Conservation (phyloP, 257 asterid species). For the Leptodermis oblonga region DNA sequence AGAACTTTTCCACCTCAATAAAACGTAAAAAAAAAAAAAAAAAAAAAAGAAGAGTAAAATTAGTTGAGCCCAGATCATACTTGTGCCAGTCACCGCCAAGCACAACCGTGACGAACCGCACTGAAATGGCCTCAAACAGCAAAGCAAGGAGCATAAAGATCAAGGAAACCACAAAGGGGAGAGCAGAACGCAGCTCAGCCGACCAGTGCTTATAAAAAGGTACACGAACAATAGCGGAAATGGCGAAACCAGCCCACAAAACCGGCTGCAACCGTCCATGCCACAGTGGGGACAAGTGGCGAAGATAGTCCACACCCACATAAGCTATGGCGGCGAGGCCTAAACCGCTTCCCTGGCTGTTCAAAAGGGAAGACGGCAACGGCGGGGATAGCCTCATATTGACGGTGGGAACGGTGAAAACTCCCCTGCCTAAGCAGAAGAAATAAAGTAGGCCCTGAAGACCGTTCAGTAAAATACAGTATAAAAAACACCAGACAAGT, state of each 20-base stretch:
- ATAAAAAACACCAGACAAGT: neutral
- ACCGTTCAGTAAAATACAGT: neutral
- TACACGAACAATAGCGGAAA: slow-evolving; percentile 66
- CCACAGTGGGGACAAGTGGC: slow-evolving; percentile 85
- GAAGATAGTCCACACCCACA: slow-evolving; percentile 74
- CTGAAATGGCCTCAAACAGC: slow-evolving; percentile 76
- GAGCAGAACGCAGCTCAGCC: slow-evolving; percentile 72
- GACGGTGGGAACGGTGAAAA: neutral
- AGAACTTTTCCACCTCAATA: neutral
- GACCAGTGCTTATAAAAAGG: slow-evolving; percentile 84
- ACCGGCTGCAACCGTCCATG: slow-evolving; percentile 80
- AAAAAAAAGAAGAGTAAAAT: neutral
- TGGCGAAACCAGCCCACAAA: slow-evolving; percentile 63
- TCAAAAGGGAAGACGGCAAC: slow-evolving; percentile 25
- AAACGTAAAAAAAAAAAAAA: too few relatives aligned
- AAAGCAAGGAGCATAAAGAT: slow-evolving; percentile 75
- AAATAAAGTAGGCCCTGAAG: neutral
- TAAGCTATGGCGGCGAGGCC: slow-evolving; percentile 83
- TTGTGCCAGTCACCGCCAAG: slow-evolving; percentile 96
- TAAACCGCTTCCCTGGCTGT: slow-evolving; percentile 40
- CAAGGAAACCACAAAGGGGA: slow-evolving; percentile 71
- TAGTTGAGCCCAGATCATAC: slow-evolving; percentile 31
- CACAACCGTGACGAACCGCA: slow-evolving; percentile 95
- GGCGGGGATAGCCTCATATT: slow-evolving; percentile 29
- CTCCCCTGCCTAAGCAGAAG: neutral